phyloP scores from a whole-genome alignment of 2,329 filamentous ascomycete genomes.

The Alternaria arborescens region DNA sequence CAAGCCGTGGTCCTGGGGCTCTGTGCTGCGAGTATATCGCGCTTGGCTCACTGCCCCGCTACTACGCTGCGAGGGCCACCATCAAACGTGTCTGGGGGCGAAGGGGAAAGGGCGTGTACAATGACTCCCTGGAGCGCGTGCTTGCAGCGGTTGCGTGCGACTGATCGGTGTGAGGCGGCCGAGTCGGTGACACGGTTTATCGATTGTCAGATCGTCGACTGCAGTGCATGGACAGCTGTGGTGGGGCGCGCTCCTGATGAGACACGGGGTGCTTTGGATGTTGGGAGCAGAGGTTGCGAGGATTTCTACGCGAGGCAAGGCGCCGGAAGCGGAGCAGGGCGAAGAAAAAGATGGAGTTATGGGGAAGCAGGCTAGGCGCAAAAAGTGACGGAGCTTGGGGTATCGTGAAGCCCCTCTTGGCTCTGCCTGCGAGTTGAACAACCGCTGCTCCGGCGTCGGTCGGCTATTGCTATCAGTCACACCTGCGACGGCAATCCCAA shows the following conservation, averaged over 20 bases:
- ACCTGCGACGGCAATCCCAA: neutral
- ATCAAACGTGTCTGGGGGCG: constrained; percentile 13
- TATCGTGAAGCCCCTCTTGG: constrained; percentile 15
- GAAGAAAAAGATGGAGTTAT: constrained; percentile 9
- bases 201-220: constrained; percentile 13
- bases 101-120: neutral
- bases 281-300: neutral
- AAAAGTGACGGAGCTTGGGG: constrained; percentile 9
- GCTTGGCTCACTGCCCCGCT: constrained; percentile 28
- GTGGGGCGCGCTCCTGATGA: constrained; percentile 9
- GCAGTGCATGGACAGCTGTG: constrained; percentile 14
- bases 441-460: neutral
- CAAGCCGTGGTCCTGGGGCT: constrained; percentile 19
- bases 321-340: neutral
- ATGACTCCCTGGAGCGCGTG: neutral
- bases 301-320: constrained; percentile 1
- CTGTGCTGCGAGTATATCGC: constrained; percentile 8
- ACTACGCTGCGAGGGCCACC: constrained; percentile 20
- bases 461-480: neutral
- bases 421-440: constrained; percentile 7
- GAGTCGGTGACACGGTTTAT: constrained; percentile 2
- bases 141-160: neutral
- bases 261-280: neutral
- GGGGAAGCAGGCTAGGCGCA: constrained; percentile 16
- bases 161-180: constrained; percentile 15